Evolutionary conservation across 208 protist species (phyloP), one percentile per base, ranked within the genome.

Genomic region (Trypanosoma caninum): DNA sequence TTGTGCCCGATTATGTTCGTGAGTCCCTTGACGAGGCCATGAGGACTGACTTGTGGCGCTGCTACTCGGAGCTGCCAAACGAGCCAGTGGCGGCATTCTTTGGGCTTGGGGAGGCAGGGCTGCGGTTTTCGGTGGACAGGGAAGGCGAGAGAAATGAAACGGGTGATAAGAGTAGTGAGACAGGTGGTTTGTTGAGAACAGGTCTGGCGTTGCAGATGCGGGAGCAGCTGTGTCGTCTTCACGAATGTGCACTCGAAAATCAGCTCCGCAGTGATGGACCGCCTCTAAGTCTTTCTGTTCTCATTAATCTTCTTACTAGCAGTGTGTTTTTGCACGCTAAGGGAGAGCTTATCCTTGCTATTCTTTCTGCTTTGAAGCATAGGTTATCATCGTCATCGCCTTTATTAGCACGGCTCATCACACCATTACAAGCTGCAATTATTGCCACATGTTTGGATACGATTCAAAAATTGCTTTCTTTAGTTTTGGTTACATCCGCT

Each of bases 1-100:
- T 57, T 35, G 46, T 81, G 3, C 81, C 81, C 0, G n/a, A 41
- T 1, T 70, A 70, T 44, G 77, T 76, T 16, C 66, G 66, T 3
- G 53, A 51, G 40, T 50, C 63, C 5, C 65, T 76, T 16, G 40
- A 30, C 0, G 41, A 59, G 38, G 69, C 64, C 18, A 44, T 81
- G 18, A 56, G 53, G 11, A 56, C 25, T 22, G 81, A 84, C 23
- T 33, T 88, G 16, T 73, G 66, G 57, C 59, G 61, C 16, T 51
- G 72, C 22, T 88, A 80, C 60, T 55, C 44, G 0, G 68, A 71
- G 33, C 31, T 59, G 3, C 56, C 64, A 34, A 58, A 55, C 54
- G 81, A 83, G 28, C 48, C 60, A 10, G 52, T 76, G 31, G 65
- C 57, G 0, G 46, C 62, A 0, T 65, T 66, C 44, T 69, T 71